Conservation (phyloP, 768 basidiomycete species). For the Naematelia aurantialba region DNA sequence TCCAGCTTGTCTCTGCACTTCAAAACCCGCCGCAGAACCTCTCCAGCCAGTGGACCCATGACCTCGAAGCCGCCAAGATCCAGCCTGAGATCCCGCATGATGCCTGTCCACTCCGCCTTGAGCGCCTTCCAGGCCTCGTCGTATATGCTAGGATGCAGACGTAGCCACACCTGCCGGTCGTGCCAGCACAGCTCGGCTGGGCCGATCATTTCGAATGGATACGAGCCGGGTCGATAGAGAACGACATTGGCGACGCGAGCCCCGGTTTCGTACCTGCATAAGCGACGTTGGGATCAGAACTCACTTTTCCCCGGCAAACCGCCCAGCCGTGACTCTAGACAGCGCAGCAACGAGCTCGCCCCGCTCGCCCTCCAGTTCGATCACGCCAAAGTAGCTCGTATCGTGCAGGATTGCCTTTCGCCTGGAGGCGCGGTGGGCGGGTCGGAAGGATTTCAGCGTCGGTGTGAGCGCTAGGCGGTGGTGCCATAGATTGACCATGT, state of each 20-base stretch:
- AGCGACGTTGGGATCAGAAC: slow-evolving; percentile 4
- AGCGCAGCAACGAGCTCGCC: slow-evolving; percentile 57
- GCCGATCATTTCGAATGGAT: slow-evolving; percentile 68
- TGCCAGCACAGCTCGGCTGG: slow-evolving; percentile 74
- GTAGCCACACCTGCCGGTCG: slow-evolving; percentile 58
- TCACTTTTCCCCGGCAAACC: slow-evolving; percentile 43
- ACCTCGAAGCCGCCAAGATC: slow-evolving; percentile 80
- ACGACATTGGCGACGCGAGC: slow-evolving; percentile 64
- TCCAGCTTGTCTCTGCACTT: slow-evolving; percentile 34
- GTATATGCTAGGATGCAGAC: slow-evolving; percentile 71
- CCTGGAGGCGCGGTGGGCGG: slow-evolving; percentile 81
- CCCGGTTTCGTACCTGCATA: slow-evolving; percentile 62
- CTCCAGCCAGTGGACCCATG: slow-evolving; percentile 77
- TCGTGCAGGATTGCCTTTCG: slow-evolving; percentile 86
- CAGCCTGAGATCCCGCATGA: slow-evolving; percentile 68
- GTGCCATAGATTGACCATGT: slow-evolving; percentile 90
- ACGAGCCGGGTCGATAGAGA: slow-evolving; percentile 62
- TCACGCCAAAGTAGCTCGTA: slow-evolving; percentile 73
- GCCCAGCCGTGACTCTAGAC: slow-evolving; percentile 55
- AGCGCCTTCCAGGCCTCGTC: slow-evolving; percentile 59
- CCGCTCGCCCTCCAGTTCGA: slow-evolving; percentile 70
- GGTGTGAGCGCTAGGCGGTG: slow-evolving; percentile 83
- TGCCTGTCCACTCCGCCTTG: slow-evolving; percentile 57
- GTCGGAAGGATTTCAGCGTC: slow-evolving; percentile 85
- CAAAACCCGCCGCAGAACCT: slow-evolving; percentile 57